phyloP scores from a whole-genome alignment of 2,329 filamentous ascomycete genomes.

The Colletotrichum liaoningense region DNA sequence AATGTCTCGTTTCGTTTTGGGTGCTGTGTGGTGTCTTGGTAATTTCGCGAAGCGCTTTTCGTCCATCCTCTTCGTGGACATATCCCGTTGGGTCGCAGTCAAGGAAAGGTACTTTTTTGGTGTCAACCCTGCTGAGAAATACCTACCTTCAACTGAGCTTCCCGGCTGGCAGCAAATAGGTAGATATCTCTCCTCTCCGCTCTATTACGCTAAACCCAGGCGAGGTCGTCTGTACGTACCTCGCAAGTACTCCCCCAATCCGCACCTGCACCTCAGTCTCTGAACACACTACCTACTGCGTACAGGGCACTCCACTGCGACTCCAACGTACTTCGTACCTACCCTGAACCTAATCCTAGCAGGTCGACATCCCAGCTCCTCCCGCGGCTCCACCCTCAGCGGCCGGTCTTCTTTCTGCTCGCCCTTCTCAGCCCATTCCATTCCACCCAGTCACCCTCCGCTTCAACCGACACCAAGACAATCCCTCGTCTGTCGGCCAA shows the following conservation, averaged over 20 bases:
- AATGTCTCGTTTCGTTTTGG: neutral
- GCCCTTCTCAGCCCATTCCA: constrained; percentile 32
- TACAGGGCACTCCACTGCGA: neutral
- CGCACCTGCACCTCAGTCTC: neutral
- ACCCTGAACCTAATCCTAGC: constrained; percentile 25
- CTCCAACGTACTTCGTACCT: constrained; percentile 19
- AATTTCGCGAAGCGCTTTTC: constrained; percentile 24
- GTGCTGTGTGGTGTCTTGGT: constrained; percentile 21
- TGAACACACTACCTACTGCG: neutral
- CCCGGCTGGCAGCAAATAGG: too few species aligned
- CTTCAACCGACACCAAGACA: constrained; percentile 23
- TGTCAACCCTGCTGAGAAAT: neutral
- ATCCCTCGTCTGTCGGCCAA: neutral
- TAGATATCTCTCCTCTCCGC: neutral
- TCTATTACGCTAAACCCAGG: constrained; percentile 3
- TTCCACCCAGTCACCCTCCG: constrained; percentile 25
- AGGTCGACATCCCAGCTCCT: constrained; percentile 34
- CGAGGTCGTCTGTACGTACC: constrained; percentile 16
- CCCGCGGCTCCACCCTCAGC: constrained; percentile 30
- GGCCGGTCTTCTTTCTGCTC: constrained; percentile 31
- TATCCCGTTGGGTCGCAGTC: neutral
- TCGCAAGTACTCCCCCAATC: constrained; percentile 10
- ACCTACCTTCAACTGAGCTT: neutral
- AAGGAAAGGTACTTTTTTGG: constrained; percentile 4
- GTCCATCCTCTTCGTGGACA: constrained; percentile 12